phyloP scores from a whole-genome alignment of 352 stramenopile species.

The Phytopythium litorale region DNA sequence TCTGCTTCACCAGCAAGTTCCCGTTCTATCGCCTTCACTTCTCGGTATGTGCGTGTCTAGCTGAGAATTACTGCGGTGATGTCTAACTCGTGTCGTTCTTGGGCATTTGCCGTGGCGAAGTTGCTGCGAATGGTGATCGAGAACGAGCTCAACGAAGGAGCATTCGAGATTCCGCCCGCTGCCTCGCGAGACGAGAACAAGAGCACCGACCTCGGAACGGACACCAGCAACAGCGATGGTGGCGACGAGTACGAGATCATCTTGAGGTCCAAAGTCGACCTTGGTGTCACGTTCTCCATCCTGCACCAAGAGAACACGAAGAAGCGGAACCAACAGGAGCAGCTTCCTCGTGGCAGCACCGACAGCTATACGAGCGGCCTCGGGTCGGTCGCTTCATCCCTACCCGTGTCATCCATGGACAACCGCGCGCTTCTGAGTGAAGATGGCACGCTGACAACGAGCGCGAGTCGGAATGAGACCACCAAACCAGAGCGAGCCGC shows the following conservation, averaged over 20 bases:
- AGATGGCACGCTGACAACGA: conserved; percentile 21
- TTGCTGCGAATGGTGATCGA: conserved; percentile 68
- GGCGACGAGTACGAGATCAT: conserved; percentile 54
- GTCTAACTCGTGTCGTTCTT: neutral
- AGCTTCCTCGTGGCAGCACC: neutral
- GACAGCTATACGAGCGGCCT: conserved; percentile 9
- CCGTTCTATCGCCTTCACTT: conserved; percentile 87
- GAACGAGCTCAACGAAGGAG: conserved; percentile 47
- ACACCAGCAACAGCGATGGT: neutral
- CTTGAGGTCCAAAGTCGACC: conserved; percentile 40
- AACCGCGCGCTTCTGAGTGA: conserved; percentile 41
- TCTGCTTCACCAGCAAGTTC: conserved; percentile 87
- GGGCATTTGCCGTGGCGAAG: conserved; percentile 17
- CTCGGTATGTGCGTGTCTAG: conserved; percentile 26
- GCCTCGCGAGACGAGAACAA: conserved; percentile 5
- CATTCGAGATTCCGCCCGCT: conserved; percentile 3
- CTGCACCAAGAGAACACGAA: conserved; percentile 44
- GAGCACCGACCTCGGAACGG: neutral
- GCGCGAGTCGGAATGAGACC: neutral
- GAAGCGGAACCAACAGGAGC: conserved; percentile 3
- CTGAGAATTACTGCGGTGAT: neutral
- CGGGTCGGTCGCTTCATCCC: conserved; percentile 32
- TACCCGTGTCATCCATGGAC: conserved; percentile 23
- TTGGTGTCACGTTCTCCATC: conserved; percentile 54
- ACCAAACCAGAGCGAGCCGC: neutral